Conservation (phyloP, 148 eudicot species). For the Nepenthes gracilis region DNA sequence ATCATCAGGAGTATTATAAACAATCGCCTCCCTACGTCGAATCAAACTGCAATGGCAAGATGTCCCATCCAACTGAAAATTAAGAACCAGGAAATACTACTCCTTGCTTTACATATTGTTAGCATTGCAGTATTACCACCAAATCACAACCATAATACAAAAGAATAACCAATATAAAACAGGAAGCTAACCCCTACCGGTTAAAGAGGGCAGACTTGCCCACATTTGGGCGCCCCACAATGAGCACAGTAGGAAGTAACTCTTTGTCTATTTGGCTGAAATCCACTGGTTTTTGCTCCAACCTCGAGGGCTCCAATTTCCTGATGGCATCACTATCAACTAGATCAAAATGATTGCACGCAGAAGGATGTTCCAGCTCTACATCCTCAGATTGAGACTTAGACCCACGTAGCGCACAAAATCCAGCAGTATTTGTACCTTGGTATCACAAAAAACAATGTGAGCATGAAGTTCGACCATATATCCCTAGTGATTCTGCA, state of each 20-base stretch:
- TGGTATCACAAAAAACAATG: constrained; percentile 2
- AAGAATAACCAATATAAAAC: neutral
- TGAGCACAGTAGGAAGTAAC: constrained; percentile 73
- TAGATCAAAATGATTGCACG: constrained; percentile 4
- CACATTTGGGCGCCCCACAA: constrained; percentile 90
- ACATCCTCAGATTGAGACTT: neutral
- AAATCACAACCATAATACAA: neutral
- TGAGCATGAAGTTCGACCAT: neutral
- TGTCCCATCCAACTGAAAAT: neutral
- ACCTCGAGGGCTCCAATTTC: constrained; percentile 15
- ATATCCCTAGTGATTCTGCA: constrained; percentile 6
- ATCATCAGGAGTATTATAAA: constrained; percentile 87
- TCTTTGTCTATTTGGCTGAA: constrained; percentile 55
- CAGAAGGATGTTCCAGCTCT: neutral
- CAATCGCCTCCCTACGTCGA: constrained; percentile 94
- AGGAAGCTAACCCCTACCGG: constrained; percentile 34
- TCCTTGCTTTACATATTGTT: neutral
- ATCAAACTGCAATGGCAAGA: constrained; percentile 43
- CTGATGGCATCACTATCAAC: constrained; percentile 7
- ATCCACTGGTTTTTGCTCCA: constrained; percentile 34
- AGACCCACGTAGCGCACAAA: constrained; percentile 1
- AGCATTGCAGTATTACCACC: neutral
- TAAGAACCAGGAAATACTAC: neutral
- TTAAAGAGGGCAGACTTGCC: constrained; percentile 95
- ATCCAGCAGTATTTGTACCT: constrained; percentile 7